Evolutionary conservation across 2,329 filamentous ascomycete species (phyloP), one percentile per base, ranked within the genome.

Genomic region (Beauveria rudraprayagi): DNA sequence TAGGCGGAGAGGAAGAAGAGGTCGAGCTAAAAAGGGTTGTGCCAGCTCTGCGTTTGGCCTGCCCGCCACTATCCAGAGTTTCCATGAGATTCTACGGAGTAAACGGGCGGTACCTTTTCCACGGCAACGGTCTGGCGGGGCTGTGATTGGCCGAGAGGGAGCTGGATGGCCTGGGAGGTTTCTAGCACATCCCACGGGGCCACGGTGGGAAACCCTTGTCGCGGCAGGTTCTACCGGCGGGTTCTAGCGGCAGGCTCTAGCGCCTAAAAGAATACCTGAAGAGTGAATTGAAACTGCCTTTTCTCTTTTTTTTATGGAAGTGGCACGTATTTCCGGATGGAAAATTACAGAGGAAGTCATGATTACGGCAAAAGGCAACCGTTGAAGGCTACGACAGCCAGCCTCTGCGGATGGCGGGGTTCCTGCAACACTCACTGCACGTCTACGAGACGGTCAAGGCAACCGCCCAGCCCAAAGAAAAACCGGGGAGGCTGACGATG

Each of bases 71-170:
- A 67, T 65, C 66, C 68, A 70, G 72, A 71, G 74, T 73, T 77
- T 77, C 75, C 75, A 77, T 77, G 72, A 67, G 75, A 76, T 77
- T 77, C 75, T 71, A 77, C 58, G 58, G 58, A 60, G 50, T 30
- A 53, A 56, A 55, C 71, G 74, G 70, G 67, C 70, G 63, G 63
- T 65, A 34, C 64, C 67, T 65, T 67, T 67, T 65, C 66, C 64
- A 65, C 65, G 51, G 66, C 66, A 67, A 67, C 66, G 52, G 22
- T 10, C 46, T 46, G 56, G 56, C 37, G 50, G 55, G 44, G 5
- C 41, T 47, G 16, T 67, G 64, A 67, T 67, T 67, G 66, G 66
- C 14, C 17, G 55, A 17, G 24, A 11, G 8, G 34, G 3, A 40
- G 52, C 52, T 40, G n/a, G 50, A 34, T 30, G 46, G 40, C 43